These are phyloP conservation scores for Yamadazyma nakazawae DNA, from an alignment of 805 yeast genomes.

Conservation along the genomic window DNA sequence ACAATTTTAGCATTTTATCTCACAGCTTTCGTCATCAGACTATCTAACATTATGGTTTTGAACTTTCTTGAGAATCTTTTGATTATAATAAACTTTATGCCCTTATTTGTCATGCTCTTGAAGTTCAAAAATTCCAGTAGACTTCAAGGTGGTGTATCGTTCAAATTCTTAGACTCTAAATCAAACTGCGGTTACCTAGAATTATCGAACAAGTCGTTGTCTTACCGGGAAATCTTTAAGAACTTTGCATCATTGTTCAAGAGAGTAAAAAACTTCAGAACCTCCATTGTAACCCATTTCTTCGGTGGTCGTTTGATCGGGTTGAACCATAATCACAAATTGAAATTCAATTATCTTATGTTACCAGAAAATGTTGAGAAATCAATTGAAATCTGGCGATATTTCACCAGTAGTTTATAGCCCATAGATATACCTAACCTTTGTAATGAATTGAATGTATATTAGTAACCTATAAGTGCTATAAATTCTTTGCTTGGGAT, in stretches of 20 bases:
- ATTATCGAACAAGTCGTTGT: conserved; percentile 36
- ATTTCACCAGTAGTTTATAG: conserved; percentile 9
- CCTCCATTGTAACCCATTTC: conserved; percentile 21
- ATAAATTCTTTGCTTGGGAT: conserved; percentile 12
- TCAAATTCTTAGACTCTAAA: conserved; percentile 15
- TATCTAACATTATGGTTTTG: conserved; percentile 46
- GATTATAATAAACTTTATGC: conserved; percentile 75
- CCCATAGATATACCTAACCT: neutral
- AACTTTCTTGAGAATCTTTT: conserved; percentile 57
- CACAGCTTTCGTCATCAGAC: conserved; percentile 60
- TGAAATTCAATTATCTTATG: conserved; percentile 35
- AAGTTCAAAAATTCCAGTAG: conserved; percentile 75
- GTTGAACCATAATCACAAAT: conserved; percentile 22
- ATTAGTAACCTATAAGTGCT: too few relatives aligned
- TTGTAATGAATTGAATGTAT: neutral
- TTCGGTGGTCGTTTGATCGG: conserved; percentile 25
- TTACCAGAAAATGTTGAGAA: conserved; percentile 29
- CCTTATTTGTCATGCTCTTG: conserved; percentile 76
- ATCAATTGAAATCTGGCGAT: conserved; percentile 25
- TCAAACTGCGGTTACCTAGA: conserved; percentile 20
- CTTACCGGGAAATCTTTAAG: conserved; percentile 32
- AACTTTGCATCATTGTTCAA: conserved; percentile 30
- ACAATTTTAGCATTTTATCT: conserved; percentile 83
- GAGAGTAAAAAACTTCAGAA: conserved; percentile 26
- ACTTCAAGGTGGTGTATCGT: conserved; percentile 50